These are phyloP conservation scores for Pseudonitzschia delicatissima DNA, from an alignment of 108 stramenopile genomes.

Conservation along the genomic window DNA sequence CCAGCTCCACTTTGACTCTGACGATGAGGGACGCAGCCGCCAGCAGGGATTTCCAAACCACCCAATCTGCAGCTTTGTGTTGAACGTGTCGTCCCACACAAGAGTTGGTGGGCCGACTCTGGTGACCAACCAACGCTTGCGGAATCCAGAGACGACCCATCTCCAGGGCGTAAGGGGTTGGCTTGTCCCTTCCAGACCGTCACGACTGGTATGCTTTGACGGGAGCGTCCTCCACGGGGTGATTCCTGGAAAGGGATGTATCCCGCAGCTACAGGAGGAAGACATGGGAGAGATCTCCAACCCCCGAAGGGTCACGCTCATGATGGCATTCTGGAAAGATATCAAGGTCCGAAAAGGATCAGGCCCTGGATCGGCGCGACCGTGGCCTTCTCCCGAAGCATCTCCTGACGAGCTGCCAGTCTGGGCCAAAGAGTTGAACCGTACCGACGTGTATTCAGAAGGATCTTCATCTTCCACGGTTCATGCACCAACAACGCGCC, in stretches of 20 bases:
- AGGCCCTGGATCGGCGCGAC: constrained; percentile 59
- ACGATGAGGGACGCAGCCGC: constrained; percentile 70
- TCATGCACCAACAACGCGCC: not conserved
- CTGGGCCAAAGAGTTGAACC: not conserved
- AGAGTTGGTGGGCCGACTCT: constrained; percentile 74
- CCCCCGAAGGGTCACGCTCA: constrained; percentile 77
- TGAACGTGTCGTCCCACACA: constrained; percentile 43
- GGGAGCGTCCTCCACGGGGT: constrained; percentile 87
- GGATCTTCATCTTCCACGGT: constrained; percentile 20
- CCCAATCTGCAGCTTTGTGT: constrained; percentile 73
- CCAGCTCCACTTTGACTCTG: constrained; percentile 91
- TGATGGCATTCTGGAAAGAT: constrained; percentile 90
- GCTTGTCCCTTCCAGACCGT: constrained; percentile 54
- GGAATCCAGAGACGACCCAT: constrained; percentile 19
- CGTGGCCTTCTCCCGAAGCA: constrained; percentile 39
- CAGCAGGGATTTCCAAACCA: constrained; percentile 55
- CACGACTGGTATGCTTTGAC: constrained; percentile 76
- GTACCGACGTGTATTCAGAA: not conserved
- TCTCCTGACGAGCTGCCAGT: not conserved
- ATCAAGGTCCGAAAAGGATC: constrained; percentile 49
- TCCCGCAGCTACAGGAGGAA: not conserved
- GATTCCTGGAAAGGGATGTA: constrained; percentile 75
- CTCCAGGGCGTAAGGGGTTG: constrained; percentile 66
- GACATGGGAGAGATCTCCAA: not conserved
- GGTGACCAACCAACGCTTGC: constrained; percentile 71